These are phyloP conservation scores for Przewalskia tangutica DNA, from an alignment of 257 asterid species.

Conservation along the genomic window DNA sequence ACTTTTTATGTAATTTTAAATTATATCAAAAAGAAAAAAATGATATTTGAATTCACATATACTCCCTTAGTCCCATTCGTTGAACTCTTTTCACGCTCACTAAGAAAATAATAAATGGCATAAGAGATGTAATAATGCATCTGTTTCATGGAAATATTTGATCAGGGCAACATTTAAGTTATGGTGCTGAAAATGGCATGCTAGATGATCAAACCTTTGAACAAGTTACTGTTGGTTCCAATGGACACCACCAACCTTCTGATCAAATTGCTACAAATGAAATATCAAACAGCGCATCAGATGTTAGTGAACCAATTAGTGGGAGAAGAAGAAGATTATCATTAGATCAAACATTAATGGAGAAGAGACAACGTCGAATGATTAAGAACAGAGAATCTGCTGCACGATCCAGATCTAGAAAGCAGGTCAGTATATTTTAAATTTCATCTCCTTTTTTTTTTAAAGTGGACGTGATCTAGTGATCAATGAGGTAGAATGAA, in stretches of 20 bases:
- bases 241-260: neutral
- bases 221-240: neutral
- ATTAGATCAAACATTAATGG: neutral
- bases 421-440: neutral
- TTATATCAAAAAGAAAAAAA: neutral
- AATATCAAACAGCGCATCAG: neutral
- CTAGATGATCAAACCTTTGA: neutral
- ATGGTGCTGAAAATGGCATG: neutral
- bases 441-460: neutral
- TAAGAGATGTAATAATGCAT: neutral
- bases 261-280: neutral
- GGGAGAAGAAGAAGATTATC: neutral
- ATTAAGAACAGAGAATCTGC: neutral
- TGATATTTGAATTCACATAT: neutral
- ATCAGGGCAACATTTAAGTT: neutral
- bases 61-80: neutral
- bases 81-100: neutral
- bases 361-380: neutral
- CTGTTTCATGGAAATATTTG: neutral
- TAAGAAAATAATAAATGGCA: neutral
- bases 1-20: neutral
- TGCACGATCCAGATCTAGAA: neutral
- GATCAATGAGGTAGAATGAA: too few relatives aligned
- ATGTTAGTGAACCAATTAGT: neutral
- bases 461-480: too few relatives aligned